Evolutionary conservation across 495 filamentous ascomycete genomes (phyloP).

Genomic region (Xylaria bambusicola): DNA sequence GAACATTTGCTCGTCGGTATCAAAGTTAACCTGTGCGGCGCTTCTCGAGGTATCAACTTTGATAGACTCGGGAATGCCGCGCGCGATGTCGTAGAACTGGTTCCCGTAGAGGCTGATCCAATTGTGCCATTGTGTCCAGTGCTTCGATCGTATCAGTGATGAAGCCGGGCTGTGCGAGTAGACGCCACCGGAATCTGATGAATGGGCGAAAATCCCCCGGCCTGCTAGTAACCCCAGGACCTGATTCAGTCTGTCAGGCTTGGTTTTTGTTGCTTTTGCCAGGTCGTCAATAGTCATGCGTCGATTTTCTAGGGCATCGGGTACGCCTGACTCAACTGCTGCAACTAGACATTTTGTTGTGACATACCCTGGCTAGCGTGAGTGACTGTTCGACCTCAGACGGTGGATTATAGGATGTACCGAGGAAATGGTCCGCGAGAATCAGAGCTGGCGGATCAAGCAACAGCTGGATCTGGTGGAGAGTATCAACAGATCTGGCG

Average conservation of each 20-base stretch:
- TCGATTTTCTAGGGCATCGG: constrained; percentile 18
- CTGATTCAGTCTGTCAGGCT: too few species aligned
- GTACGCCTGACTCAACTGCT: constrained; percentile 22
- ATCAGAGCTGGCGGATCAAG: constrained; percentile 16
- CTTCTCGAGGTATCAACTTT: too few species aligned
- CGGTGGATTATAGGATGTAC: neutral
- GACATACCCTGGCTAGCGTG: constrained; percentile 18
- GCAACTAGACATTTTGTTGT: constrained; percentile 22
- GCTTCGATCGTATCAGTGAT: constrained; percentile 22
- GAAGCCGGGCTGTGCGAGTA: constrained; percentile 26
- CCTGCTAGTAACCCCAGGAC: too few species aligned
- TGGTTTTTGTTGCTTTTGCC: constrained; percentile 4
- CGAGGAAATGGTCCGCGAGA: constrained; percentile 22
- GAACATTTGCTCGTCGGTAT: constrained; percentile 38
- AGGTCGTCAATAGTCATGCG: constrained; percentile 18
- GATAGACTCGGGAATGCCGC: constrained; percentile 27
- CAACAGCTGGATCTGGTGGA: constrained; percentile 5
- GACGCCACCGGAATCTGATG: too few species aligned
- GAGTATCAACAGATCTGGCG: neutral
- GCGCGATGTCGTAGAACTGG: constrained; percentile 40
- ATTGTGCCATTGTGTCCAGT: constrained; percentile 41
- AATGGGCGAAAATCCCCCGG: too few species aligned
- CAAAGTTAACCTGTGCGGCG: constrained; percentile 34
- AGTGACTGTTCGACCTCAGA: neutral
- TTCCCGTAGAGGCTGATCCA: constrained; percentile 38